Conservation (phyloP, 768 basidiomycete genomes). For the Terana coerulea region DNA sequence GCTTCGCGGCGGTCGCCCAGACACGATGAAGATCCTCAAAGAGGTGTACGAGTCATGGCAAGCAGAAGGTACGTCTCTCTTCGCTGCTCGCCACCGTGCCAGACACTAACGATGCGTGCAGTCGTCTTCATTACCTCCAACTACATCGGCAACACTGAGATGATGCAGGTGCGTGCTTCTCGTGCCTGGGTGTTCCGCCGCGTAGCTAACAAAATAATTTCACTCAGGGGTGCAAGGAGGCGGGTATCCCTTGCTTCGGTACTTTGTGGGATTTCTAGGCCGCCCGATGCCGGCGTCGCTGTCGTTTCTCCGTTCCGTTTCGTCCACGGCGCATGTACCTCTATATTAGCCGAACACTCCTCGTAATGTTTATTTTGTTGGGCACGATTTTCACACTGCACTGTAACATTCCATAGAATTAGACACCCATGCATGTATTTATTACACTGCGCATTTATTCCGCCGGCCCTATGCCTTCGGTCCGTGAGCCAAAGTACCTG, state of each 20-base stretch:
- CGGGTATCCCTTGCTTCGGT: slow-evolving; percentile 39
- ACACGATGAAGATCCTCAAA: slow-evolving; percentile 71
- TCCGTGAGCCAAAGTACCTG: background rate
- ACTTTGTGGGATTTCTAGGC: slow-evolving; percentile 67
- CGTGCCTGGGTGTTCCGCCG: background rate
- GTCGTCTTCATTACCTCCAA: slow-evolving; percentile 85
- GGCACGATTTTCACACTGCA: background rate
- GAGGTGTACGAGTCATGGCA: slow-evolving; percentile 66
- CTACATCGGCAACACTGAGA: slow-evolving; percentile 71
- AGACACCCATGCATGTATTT: slow-evolving; percentile 6
- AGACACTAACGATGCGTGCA: slow-evolving; percentile 5
- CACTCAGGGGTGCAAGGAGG: slow-evolving; percentile 19
- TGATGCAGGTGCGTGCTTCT: slow-evolving; percentile 66
- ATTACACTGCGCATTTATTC: background rate
- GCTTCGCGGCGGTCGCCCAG: slow-evolving; percentile 67
- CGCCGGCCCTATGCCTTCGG: background rate
- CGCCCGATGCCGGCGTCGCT: background rate
- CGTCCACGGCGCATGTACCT: background rate
- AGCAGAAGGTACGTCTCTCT: slow-evolving; percentile 51
- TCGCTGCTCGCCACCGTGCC: background rate
- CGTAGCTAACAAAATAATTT: slow-evolving; percentile 57
- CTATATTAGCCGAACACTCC: background rate
- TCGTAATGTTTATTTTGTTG: background rate
- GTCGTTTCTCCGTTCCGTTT: background rate
- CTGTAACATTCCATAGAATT: slow-evolving; percentile 2